Evolutionary conservation across 805 yeast genomes (phyloP).

Genomic region (Ogataea kodamae): DNA sequence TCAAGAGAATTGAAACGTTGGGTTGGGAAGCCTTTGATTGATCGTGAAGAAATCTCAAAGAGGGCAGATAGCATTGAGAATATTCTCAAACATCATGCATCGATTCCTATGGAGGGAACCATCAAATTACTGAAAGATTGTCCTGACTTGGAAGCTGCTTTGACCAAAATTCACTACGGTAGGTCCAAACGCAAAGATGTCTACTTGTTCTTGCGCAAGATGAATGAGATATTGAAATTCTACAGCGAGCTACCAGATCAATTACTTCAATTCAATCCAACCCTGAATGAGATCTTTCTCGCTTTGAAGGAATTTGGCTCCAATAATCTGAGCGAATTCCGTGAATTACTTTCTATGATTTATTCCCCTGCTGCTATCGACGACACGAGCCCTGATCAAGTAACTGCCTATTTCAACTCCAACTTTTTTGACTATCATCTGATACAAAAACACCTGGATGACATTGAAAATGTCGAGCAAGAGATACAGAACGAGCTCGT

Average conservation of each 20-base stretch:
- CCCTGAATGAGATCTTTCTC: slow-evolving; percentile 22
- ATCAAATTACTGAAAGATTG: slow-evolving; percentile 28
- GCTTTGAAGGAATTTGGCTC: slow-evolving; percentile 15
- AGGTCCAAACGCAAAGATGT: slow-evolving; percentile 58
- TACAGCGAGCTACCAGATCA: slow-evolving; percentile 22
- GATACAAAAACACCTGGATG: slow-evolving; percentile 38
- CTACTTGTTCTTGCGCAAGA: slow-evolving; percentile 47
- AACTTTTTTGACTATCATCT: slow-evolving; percentile 38
- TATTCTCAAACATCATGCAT: slow-evolving; percentile 38
- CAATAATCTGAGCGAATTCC: slow-evolving; percentile 25
- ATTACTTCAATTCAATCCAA: slow-evolving; percentile 18
- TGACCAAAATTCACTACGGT: slow-evolving; percentile 58
- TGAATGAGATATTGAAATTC: slow-evolving; percentile 37
- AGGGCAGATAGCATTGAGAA: slow-evolving; percentile 61
- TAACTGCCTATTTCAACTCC: slow-evolving; percentile 38
- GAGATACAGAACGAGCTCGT: slow-evolving; percentile 53
- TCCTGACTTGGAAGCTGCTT: slow-evolving; percentile 56
- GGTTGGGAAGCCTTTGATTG: slow-evolving; percentile 69
- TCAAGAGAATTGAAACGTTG: slow-evolving; percentile 62
- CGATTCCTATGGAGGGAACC: slow-evolving; percentile 34
- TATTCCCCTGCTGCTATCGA: slow-evolving; percentile 50
- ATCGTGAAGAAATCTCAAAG: slow-evolving; percentile 49
- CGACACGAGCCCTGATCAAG: slow-evolving; percentile 40
- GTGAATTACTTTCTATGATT: slow-evolving; percentile 45
- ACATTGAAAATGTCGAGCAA: slow-evolving; percentile 41